Evolutionary conservation across 2,329 filamentous ascomycete genomes (phyloP), one percentile per base, ranked within the genome.

Genomic region (Eutypella sp.): DNA sequence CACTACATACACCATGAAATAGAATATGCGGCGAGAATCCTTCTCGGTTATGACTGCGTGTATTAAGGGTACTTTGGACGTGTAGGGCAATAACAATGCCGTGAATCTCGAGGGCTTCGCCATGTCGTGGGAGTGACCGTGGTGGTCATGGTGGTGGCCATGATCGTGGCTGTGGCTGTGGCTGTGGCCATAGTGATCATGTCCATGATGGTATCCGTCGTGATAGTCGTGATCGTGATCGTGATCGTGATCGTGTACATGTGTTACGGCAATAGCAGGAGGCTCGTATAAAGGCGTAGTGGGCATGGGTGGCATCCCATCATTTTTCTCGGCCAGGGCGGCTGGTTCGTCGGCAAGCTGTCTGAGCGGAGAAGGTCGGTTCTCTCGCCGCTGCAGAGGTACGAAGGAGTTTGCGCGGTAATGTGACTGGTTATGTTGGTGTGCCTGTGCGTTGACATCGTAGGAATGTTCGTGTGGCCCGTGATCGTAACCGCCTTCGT

Each of bases 21-120:
- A 99, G 56, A 96, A 95, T 52, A 99, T 97, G 38, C 92, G 82
- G 47, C 93, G 80, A 15, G 92, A 97, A 64, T 99, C 92, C 58
- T 89, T 90, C 60, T 97, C 92, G 13, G 84, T 81, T 57, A 99
- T 70, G 47, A 99, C 89, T 44, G 89, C 85, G 61, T 96, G 84
- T 16, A 96, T 59, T 27, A 97, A 75, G 0, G 92, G 91, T 63
- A 85, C 89, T 22, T 75, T 74, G 41, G 85, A 77, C 10, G 84
- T 85, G 45, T 79, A 75, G 1, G 76, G 76, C n/a, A 97, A 73
- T 3, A 97, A 65, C 45, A 85, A 77, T 13, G 75, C 79, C 0
- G 92, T 95, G 33, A 95, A 73, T 40, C 69, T 73, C 0, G 89
- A 95, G 34, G 81, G 75, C 40, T 76, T 68, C 10, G 67, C 67